Conservation (phyloP, 2,329 filamentous ascomycete genomes). For the Daldinia eschscholtzii region DNA sequence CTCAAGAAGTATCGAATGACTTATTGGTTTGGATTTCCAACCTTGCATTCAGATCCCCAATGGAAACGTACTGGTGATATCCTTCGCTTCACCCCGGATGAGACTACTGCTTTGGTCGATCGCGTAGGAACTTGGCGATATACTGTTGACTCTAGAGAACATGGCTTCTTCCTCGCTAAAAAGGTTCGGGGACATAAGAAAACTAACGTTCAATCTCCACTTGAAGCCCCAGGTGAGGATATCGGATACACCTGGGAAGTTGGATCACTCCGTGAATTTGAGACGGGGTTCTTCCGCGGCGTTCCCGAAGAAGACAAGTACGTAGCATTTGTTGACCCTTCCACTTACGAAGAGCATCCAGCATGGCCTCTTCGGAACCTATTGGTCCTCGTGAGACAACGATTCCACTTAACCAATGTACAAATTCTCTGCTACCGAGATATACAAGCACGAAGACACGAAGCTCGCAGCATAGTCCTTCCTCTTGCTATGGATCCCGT, state of each 20-base stretch:
- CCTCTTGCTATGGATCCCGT: constrained; percentile 69
- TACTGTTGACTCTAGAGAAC: constrained; percentile 82
- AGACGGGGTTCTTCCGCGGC: constrained; percentile 86
- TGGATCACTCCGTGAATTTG: constrained; percentile 80
- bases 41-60: constrained; percentile 86
- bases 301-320: constrained; percentile 80
- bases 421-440: constrained; percentile 94
- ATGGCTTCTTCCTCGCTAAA: constrained; percentile 97
- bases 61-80: constrained; percentile 76
- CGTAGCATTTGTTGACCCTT: constrained; percentile 91
- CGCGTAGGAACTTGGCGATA: constrained; percentile 90
- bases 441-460: constrained; percentile 79
- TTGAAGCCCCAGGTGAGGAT: constrained; percentile 65
- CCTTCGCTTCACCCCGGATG: constrained; percentile 70
- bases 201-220: constrained; percentile 57
- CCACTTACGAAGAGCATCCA: constrained; percentile 87
- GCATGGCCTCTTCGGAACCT: constrained; percentile 95
- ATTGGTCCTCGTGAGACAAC: constrained; percentile 83
- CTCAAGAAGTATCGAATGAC: constrained; percentile 97
- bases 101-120: constrained; percentile 85
- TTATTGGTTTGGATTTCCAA: constrained; percentile 98
- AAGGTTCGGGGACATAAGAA: constrained; percentile 64
- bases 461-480: constrained; percentile 84
- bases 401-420: constrained; percentile 80
- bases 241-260: constrained; percentile 82